phyloP scores from a whole-genome alignment of 129 eudicot species.

The sunflower (Helianthus annuus) region DNA sequence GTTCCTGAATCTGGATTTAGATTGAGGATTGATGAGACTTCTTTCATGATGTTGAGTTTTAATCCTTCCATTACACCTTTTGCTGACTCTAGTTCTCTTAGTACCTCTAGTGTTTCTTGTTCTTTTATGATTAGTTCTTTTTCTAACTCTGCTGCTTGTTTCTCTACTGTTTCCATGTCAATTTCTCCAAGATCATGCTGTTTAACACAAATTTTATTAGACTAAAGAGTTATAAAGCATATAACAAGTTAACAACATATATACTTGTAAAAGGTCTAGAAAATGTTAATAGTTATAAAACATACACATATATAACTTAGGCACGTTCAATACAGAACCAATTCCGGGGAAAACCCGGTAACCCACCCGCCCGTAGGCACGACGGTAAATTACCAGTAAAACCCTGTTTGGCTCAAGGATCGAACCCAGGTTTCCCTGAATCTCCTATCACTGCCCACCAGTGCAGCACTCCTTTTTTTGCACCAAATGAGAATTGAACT shows the following conservation, averaged over 20 bases:
- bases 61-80: constrained; percentile 61
- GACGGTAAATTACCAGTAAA: too few relatives aligned
- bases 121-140: constrained; percentile 68
- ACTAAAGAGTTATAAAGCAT: too few relatives aligned
- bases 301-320: too few relatives aligned
- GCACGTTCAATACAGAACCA: too few relatives aligned
- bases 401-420: too few relatives aligned
- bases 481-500: too few relatives aligned
- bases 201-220: constrained; percentile 16
- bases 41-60: constrained; percentile 56
- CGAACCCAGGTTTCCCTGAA: too few relatives aligned
- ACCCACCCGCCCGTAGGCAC: too few relatives aligned
- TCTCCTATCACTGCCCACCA: too few relatives aligned
- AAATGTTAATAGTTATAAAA: background rate
- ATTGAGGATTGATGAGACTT: constrained; percentile 35
- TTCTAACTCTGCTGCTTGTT: constrained; percentile 57
- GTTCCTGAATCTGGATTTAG: constrained; percentile 26
- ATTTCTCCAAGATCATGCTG: constrained; percentile 48
- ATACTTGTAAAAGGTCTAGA: background rate
- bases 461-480: too few relatives aligned
- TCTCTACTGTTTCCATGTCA: constrained; percentile 60
- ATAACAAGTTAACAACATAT: background rate
- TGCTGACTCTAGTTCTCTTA: constrained; percentile 67
- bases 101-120: constrained; percentile 64
- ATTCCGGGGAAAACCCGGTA: too few relatives aligned